phyloP scores from a whole-genome alignment of 176 grass and related monocot species.

The Aegilops bicornis region DNA sequence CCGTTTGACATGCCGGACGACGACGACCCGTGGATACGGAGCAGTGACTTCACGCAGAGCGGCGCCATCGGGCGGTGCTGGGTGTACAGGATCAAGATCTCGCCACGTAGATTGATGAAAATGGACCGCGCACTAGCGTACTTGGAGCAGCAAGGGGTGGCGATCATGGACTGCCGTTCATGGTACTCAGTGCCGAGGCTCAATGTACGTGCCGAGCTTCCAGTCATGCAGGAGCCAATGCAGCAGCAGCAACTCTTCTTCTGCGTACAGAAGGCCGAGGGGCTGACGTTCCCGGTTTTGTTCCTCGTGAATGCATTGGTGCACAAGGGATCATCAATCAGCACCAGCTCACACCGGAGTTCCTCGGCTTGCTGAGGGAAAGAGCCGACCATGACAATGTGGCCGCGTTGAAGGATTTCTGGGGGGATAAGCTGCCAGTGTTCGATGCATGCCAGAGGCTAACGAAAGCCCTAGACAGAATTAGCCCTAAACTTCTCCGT shows the following conservation, averaged over 20 bases:
- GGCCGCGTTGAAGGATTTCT: constrained; percentile 52
- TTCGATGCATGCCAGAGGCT: constrained; percentile 40
- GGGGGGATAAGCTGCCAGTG: constrained; percentile 41
- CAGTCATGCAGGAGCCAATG: constrained; percentile 37
- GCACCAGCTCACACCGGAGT: constrained; percentile 75
- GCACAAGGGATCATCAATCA: constrained; percentile 85
- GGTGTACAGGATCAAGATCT: too few species aligned
- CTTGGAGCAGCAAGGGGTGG: too few species aligned
- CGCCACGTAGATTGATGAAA: too few species aligned
- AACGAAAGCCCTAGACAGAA: constrained; percentile 35
- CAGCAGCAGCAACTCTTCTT: constrained; percentile 50
- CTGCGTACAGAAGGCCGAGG: constrained; percentile 44
- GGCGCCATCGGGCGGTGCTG: too few species aligned
- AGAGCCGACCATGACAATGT: constrained; percentile 39
- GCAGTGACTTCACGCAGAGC: too few species aligned
- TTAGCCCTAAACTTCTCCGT: constrained; percentile 36
- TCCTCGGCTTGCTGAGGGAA: constrained; percentile 52
- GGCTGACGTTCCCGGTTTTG: constrained; percentile 58
- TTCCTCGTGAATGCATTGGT: constrained; percentile 76
- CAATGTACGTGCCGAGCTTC: constrained; percentile 42
- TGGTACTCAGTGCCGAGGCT: too few species aligned
- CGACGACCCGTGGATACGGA: too few species aligned
- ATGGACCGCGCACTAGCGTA: too few species aligned
- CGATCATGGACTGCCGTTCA: too few species aligned
- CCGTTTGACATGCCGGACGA: too few species aligned